Evolutionary conservation across 805 yeast species (phyloP).

Genomic region (Torulaspora quercuum): DNA sequence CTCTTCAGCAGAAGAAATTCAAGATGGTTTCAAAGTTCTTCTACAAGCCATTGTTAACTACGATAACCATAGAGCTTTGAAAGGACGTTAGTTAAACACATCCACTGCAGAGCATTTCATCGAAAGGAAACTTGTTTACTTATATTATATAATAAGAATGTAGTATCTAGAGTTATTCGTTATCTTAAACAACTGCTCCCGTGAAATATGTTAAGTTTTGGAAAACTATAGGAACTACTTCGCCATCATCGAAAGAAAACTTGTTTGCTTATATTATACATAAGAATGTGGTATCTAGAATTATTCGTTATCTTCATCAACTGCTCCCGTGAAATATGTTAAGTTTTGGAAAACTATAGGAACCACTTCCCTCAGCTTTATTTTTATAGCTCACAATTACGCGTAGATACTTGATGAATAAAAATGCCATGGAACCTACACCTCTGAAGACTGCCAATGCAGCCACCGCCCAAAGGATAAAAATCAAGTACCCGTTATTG

Average conservation of each 20-base stretch:
- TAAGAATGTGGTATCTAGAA: not conserved
- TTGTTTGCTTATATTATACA: conserved; percentile 1
- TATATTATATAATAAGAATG: not conserved
- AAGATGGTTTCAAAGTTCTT: conserved; percentile 55
- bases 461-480: conserved; percentile 92
- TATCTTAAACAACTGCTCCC: conserved; percentile 4
- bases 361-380: conserved; percentile 39
- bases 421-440: conserved; percentile 70
- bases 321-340: conserved; percentile 18
- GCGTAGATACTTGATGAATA: conserved; percentile 43
- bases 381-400: conserved; percentile 40
- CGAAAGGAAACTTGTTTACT: not conserved
- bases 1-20: conserved; percentile 60
- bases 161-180: too few species aligned
- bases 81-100: conserved; percentile 10
- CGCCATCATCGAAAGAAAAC: conserved; percentile 15
- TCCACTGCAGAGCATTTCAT: too few species aligned
- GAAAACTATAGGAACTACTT: conserved; percentile 29
- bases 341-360: conserved; percentile 21
- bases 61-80: conserved; percentile 33
- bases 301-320: not conserved
- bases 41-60: conserved; percentile 48
- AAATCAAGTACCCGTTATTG: conserved; percentile 71
- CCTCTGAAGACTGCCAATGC: conserved; percentile 79
- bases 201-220: conserved; percentile 20